A percentile compares a stretch with the other conserved stretches of the same genome.
Evolutionary conservation across 2,329 filamentous ascomycete genomes (phyloP).

Genomic region (Coniochaeta sp.): DNA sequence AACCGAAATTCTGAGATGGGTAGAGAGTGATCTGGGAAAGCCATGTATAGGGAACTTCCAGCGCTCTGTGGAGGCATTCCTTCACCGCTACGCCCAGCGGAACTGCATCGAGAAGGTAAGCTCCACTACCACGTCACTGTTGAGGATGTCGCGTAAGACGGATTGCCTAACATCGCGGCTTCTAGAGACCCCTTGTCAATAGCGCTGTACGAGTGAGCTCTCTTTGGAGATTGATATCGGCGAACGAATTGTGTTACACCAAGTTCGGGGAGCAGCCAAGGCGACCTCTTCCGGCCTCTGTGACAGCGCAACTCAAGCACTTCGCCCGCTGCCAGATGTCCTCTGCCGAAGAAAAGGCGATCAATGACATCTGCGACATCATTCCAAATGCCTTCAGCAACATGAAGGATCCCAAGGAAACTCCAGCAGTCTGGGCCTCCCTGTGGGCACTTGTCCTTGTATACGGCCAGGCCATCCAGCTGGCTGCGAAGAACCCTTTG

Average conservation of each 20-base stretch:
- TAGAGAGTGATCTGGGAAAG: neutral
- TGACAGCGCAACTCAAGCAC: neutral
- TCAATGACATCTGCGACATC: neutral
- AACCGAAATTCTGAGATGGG: neutral
- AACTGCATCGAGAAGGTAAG: neutral
- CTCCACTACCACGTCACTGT: neutral
- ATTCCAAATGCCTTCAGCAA: neutral
- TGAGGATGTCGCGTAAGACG: neutral
- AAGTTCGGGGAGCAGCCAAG: neutral
- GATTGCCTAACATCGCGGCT: neutral
- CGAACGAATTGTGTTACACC: neutral
- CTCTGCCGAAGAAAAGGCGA: neutral
- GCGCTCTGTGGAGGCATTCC: neutral
- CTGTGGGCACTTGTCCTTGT: neutral
- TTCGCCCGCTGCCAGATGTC: neutral
- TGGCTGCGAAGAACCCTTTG: neutral
- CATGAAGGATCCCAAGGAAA: neutral
- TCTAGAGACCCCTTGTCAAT: neutral
- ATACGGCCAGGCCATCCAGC: neutral
- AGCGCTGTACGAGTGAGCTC: neutral
- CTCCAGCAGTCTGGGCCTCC: neutral
- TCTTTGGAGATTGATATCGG: neutral
- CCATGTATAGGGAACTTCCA: neutral
- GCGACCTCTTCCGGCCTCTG: neutral
- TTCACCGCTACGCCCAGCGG: neutral